These are phyloP conservation scores for Salisapilia sapeloensis DNA, from an alignment of 352 stramenopile species.

Conservation along the genomic window DNA sequence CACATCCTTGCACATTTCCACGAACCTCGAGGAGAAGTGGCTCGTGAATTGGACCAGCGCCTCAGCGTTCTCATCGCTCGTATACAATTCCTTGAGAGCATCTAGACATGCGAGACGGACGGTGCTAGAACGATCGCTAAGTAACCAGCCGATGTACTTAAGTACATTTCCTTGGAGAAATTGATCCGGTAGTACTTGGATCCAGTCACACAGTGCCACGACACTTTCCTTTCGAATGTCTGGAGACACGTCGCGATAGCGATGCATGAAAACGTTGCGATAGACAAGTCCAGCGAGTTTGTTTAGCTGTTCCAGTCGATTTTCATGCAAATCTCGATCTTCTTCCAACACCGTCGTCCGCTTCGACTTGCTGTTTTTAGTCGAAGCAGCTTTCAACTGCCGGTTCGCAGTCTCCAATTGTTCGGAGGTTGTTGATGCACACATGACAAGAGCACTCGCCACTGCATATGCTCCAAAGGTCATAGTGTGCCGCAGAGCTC, in stretches of 20 bases:
- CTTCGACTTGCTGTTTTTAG: constrained; percentile 11
- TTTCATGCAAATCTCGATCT: constrained; percentile 52
- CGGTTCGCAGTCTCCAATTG: constrained; percentile 50
- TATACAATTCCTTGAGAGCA: constrained; percentile 75
- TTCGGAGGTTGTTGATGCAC: constrained; percentile 25
- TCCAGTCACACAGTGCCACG: constrained; percentile 70
- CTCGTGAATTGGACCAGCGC: constrained; percentile 68
- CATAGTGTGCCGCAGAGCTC: constrained; percentile 60
- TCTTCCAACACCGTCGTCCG: constrained; percentile 38
- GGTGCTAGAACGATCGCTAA: constrained; percentile 78
- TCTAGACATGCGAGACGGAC: constrained; percentile 76
- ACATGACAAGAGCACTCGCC: constrained; percentile 41
- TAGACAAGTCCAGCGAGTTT: constrained; percentile 53
- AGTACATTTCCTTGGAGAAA: constrained; percentile 90
- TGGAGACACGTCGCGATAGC: constrained; percentile 87
- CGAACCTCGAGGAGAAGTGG: constrained; percentile 53
- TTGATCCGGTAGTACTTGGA: constrained; percentile 66
- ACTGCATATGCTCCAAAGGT: constrained; percentile 55
- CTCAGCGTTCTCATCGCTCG: constrained; percentile 37
- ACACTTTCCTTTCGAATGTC: constrained; percentile 79
- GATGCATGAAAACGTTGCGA: constrained; percentile 59
- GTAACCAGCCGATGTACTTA: constrained; percentile 93
- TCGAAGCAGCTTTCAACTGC: constrained; percentile 27
- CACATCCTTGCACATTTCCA: constrained; percentile 71
- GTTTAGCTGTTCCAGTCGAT: constrained; percentile 31